Percentiles rank a stretch among this genome's conserved stretches.
Conservation (phyloP, 2,329 filamentous ascomycete genomes). For the Camillea tinctor region DNA sequence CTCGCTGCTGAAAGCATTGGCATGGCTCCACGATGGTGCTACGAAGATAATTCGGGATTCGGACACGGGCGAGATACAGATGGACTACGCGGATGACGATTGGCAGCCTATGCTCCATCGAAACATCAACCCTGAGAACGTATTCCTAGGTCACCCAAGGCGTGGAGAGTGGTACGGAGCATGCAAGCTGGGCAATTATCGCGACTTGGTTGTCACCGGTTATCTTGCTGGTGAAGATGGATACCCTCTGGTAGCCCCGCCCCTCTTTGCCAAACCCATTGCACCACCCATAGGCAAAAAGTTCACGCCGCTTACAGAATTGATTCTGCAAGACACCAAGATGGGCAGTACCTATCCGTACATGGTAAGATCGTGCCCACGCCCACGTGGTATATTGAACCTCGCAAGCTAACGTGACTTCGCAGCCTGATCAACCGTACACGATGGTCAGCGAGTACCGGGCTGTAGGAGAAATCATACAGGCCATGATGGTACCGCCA, state of each 20-base stretch:
- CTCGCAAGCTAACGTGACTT: conserved; percentile 9
- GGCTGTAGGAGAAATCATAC: conserved; percentile 30
- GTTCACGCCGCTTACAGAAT: conserved; percentile 11
- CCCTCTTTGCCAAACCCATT: conserved; percentile 22
- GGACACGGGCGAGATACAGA: conserved; percentile 2
- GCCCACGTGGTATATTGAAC: not conserved
- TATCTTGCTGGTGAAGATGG: conserved; percentile 26
- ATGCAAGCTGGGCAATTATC: conserved; percentile 54
- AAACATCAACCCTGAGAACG: conserved; percentile 44
- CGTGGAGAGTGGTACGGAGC: conserved; percentile 50
- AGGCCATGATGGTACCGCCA: conserved; percentile 32
- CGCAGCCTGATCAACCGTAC: conserved; percentile 29
- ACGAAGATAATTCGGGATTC: conserved; percentile 21
- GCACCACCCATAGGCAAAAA: conserved; percentile 18
- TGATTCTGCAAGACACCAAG: conserved; percentile 17
- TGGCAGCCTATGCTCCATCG: conserved; percentile 55
- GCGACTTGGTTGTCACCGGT: conserved; percentile 39
- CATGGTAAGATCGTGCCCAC: conserved; percentile 18
- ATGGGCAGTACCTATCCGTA: conserved; percentile 23
- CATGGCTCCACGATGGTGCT: conserved; percentile 52
- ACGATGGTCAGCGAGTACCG: conserved; percentile 32
- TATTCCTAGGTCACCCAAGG: conserved; percentile 49
- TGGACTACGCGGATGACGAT: conserved; percentile 33
- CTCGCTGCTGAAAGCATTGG: conserved; percentile 47
- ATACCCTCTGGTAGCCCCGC: conserved; percentile 1